Percentiles rank a stretch among this genome's conserved stretches.
phyloP scores from a whole-genome alignment of 202 grass and related monocot genomes.

The Panicum hallii region DNA sequence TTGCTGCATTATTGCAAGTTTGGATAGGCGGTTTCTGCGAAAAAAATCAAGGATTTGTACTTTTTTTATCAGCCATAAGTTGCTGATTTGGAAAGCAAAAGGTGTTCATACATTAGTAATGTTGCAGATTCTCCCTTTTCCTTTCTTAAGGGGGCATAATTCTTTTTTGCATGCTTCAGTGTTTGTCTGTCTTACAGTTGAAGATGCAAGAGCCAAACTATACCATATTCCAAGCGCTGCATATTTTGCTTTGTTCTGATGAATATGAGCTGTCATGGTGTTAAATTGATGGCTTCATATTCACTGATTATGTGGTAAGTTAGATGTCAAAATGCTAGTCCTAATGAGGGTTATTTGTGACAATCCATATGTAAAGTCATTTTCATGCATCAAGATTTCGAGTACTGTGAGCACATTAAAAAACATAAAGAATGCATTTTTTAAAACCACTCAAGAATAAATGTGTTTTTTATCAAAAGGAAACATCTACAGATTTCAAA shows the following conservation, averaged over 20 bases:
- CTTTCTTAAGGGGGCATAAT: not conserved
- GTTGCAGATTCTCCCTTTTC: not conserved
- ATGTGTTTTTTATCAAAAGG: not conserved
- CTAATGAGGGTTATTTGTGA: not conserved
- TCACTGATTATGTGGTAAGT: not conserved
- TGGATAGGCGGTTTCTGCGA: not conserved
- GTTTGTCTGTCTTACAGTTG: not conserved
- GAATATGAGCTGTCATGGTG: constrained; percentile 12
- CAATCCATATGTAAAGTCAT: not conserved
- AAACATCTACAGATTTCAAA: not conserved
- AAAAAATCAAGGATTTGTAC: not conserved
- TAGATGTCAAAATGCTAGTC: not conserved
- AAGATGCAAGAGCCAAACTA: not conserved
- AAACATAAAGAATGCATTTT: not conserved
- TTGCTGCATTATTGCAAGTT: not conserved
- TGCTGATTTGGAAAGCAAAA: constrained; percentile 29
- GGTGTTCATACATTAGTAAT: constrained; percentile 12
- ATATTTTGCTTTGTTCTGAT: not conserved
- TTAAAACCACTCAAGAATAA: not conserved
- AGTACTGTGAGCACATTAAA: not conserved
- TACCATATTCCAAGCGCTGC: not conserved
- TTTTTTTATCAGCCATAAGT: constrained; percentile 17
- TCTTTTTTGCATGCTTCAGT: not conserved
- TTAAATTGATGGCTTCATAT: not conserved
- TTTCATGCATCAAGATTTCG: not conserved